Evolutionary conservation across 495 filamentous ascomycete genomes (phyloP), one percentile per base, ranked within the genome.

Genomic region (Halenospora varia): DNA sequence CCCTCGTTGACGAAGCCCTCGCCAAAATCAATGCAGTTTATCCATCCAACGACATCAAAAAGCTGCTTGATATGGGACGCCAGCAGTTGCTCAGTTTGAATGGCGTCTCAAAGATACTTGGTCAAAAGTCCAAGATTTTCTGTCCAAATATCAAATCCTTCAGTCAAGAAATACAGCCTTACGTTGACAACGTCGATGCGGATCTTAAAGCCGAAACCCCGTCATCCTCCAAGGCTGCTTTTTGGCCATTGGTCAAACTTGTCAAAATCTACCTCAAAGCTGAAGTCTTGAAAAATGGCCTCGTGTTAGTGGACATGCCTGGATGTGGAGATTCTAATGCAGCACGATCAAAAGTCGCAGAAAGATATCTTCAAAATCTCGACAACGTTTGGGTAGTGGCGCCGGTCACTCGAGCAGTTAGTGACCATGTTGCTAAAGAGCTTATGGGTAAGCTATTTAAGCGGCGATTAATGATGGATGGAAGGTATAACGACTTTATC

Each of bases 201-300:
- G 62, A 67, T 10, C 63, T 55, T 19, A 63, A 63, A 35, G 67
- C 68, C 20, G 64, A 72, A n/a, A n/a, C n/a, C n/a, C n/a, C n/a
- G n/a, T n/a, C n/a, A n/a, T n/a, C n/a, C n/a, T n/a, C n/a, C 10
- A 57, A 71, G 18, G 63, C 82, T 67, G 79, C 81, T 23, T 81
- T 74, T 41, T 89, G 85, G 86, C 87, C 87, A 1, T 66, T 90
- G 15, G 81, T 89, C 48, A 81, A 82, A 51, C 80, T 85, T 17
- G 83, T 89, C 26, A 74, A 73, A 52, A 70, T 89, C 18, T 87
- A 81, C 53, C 70, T 76, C 23, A 87, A 82, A 64, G 71, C 82
- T 2, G 49, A 71, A 3, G 77, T 76, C 8, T 68, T 90, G 10
- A 71, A 76, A 4, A 85, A 82, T 10, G 87, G 87, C 2, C 77